These are phyloP conservation scores for Paramyrothecium sp. DNA, from an alignment of 2,329 filamentous ascomycete genomes.

Conservation along the genomic window DNA sequence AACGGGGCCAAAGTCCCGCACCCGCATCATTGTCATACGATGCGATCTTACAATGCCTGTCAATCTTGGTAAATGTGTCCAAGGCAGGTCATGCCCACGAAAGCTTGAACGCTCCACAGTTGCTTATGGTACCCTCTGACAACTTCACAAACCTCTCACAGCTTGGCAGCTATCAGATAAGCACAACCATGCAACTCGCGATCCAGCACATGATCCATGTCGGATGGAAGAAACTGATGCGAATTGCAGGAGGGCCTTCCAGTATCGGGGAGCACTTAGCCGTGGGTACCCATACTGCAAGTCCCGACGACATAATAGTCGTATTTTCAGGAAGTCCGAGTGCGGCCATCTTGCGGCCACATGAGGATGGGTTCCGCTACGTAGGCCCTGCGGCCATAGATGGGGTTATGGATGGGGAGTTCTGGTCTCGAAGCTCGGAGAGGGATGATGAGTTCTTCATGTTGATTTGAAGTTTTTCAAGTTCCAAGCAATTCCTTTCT, in stretches of 20 bases:
- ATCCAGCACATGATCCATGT: not conserved
- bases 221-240: not conserved
- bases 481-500: too few relatives aligned
- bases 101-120: not conserved
- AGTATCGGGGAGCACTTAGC: not conserved
- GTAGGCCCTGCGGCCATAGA: not conserved
- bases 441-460: not conserved
- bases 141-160: not conserved
- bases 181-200: not conserved
- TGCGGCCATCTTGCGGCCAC: not conserved
- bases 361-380: not conserved
- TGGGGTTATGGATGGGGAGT: constrained; percentile 2
- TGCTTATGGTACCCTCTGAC: not conserved
- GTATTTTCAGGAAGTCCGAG: not conserved
- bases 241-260: not conserved
- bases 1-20: not conserved
- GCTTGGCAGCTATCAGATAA: not conserved
- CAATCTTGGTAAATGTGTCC: not conserved
- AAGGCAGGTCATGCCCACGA: not conserved
- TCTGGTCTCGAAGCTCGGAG: not conserved
- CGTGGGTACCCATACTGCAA: not conserved
- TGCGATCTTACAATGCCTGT: not conserved
- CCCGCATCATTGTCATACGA: not conserved
- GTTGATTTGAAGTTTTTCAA: not conserved
- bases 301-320: not conserved